Percentiles rank a stretch among this genome's conserved stretches.
Evolutionary conservation across 352 stramenopile species (phyloP).

Genomic region (Phytophthora pluvialis): DNA sequence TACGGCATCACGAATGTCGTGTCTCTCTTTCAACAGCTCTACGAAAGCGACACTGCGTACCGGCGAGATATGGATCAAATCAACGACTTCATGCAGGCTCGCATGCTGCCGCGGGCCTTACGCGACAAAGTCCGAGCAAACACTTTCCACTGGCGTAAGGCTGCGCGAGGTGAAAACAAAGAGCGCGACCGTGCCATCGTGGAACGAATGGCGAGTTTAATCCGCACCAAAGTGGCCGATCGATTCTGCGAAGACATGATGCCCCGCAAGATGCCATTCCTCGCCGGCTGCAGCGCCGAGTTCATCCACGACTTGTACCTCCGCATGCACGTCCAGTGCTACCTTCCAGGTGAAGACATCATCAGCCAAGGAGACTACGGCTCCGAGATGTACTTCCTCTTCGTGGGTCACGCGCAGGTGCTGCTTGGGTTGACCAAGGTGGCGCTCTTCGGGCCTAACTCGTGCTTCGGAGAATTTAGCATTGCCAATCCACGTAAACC

Average conservation of each 20-base stretch:
- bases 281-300: conserved; percentile 72
- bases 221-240: conserved; percentile 74
- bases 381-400: conserved; percentile 86
- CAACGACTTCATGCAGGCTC: conserved; percentile 75
- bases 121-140: conserved; percentile 82
- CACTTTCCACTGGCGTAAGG: conserved; percentile 79
- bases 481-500: conserved; percentile 77
- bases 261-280: conserved; percentile 68
- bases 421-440: conserved; percentile 69
- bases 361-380: conserved; percentile 82
- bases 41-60: conserved; percentile 67
- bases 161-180: conserved; percentile 70
- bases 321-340: conserved; percentile 75
- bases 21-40: conserved; percentile 79
- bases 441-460: conserved; percentile 67
- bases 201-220: conserved; percentile 74
- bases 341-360: conserved; percentile 79
- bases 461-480: conserved; percentile 84
- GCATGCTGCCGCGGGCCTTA: conserved; percentile 60
- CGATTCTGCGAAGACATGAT: conserved; percentile 81
- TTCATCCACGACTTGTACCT: conserved; percentile 87
- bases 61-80: conserved; percentile 80
- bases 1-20: conserved; percentile 89
- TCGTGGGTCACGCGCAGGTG: conserved; percentile 77
- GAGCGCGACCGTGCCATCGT: conserved; percentile 67